These are phyloP conservation scores for Termitomyces eurrhizus DNA, from an alignment of 768 basidiomycete genomes.

Conservation along the genomic window DNA sequence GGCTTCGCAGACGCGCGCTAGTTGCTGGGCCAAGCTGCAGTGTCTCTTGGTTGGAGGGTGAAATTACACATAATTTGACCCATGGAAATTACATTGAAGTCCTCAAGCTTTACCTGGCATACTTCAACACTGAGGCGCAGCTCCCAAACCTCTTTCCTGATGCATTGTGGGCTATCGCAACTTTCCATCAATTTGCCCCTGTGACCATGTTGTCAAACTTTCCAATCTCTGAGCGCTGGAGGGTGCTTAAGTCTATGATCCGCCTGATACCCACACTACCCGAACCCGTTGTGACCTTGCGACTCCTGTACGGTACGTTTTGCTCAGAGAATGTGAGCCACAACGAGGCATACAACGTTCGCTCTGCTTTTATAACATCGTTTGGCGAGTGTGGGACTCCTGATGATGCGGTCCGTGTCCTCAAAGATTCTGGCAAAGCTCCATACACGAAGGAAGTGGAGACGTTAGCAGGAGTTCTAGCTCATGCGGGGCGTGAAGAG, in stretches of 20 bases:
- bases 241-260: conserved; percentile 14
- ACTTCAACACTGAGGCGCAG: background rate
- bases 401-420: conserved; percentile 12
- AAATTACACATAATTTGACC: conserved; percentile 5
- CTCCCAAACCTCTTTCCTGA: conserved; percentile 7
- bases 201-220: background rate
- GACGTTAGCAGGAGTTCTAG: conserved; percentile 13
- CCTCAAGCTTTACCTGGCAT: conserved; percentile 7
- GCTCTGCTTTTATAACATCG: conserved; percentile 12
- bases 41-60: conserved; percentile 12
- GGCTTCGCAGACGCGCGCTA: conserved; percentile 9
- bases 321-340: background rate
- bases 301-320: conserved; percentile 11
- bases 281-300: conserved; percentile 5
- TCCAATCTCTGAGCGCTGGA: conserved; percentile 7
- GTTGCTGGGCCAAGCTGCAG: background rate
- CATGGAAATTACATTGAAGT: conserved; percentile 9
- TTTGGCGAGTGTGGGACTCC: conserved; percentile 13
- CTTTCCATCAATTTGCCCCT: background rate
- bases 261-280: conserved; percentile 9
- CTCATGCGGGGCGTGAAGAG: conserved; percentile 11
- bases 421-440: conserved; percentile 5
- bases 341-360: conserved; percentile 3
- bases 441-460: conserved; percentile 11
- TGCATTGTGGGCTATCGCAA: background rate